Base-by-base conservation (phyloP, 805 yeast genomes). In the Teunomyces gatunensis region DNA sequence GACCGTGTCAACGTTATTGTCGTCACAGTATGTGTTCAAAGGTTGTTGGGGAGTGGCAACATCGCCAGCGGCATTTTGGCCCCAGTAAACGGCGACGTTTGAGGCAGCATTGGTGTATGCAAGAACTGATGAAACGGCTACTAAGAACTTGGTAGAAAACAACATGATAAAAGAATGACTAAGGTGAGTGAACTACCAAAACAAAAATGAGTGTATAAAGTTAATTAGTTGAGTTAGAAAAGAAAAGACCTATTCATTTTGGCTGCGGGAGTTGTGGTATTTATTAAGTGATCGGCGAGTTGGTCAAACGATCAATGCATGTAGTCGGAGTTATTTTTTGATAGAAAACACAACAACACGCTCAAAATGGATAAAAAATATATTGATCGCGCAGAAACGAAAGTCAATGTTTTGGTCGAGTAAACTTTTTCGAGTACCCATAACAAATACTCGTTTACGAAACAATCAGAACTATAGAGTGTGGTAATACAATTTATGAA, bases 71-170 rank as follows among this genome's bases (percentile, higher is more conserved):
- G 92, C 81, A 57, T 80, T 79, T 68, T 89, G 96, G 46, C 97
- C 96, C 96, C 96, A 89, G 68, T 89, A 89, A 9, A 87, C 74
- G 18, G 85, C 96, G 34, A 89, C 79, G 53, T 87, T 85, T 6
- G 25, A 15, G 34, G 34, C 28, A 10, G 45, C 37, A 25, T 25
- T 27, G 32, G 48, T 44, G 32, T n/a, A 12, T 6, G 46, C 46
- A 17, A 42, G 20, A 23, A 42, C 37, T 20, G 45, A 30, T 11
- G 45, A 37, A 6, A 37, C 39, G 45, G 34, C 29, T 17, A 32
- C 12, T 15, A 32, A 7, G 45, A 42, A 30, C 13, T 28, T 42
- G 45, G 45, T 37, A 37, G 40, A 37, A 23, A 37, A 28, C 35
- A 28, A 9, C 20, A 29, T 42, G 5, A 11, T 29, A 12, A 42